A percentile compares a stretch with the other conserved stretches of the same genome.
Conservation (phyloP, 495 filamentous ascomycete species). For the Penicillium atrosanguineum region DNA sequence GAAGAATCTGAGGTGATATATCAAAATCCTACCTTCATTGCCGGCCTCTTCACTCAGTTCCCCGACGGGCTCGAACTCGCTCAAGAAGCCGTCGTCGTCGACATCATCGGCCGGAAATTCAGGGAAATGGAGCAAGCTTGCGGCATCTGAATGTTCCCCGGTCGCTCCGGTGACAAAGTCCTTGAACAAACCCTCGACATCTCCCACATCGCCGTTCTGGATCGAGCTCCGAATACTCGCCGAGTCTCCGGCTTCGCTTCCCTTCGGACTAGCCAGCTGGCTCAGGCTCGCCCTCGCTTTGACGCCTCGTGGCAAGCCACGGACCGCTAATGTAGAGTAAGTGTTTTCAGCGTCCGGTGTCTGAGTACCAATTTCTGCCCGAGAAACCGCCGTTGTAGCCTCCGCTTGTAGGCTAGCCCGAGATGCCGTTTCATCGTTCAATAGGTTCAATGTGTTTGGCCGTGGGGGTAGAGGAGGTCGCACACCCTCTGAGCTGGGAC, state of each 20-base stretch:
- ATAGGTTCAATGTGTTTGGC: conserved; percentile 46
- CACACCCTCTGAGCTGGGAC: conserved; percentile 35
- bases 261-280: conserved; percentile 45
- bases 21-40: conserved; percentile 59
- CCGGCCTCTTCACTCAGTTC: conserved; percentile 57
- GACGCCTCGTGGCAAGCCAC: conserved; percentile 33
- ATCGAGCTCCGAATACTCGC: conserved; percentile 81
- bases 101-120: conserved; percentile 54
- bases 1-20: neutral
- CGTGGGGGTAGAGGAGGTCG: conserved; percentile 70
- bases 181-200: conserved; percentile 81
- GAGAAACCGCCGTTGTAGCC: conserved; percentile 79
- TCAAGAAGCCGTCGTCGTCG: conserved; percentile 59
- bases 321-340: conserved; percentile 47
- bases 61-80: conserved; percentile 77
- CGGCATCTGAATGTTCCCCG: conserved; percentile 20
- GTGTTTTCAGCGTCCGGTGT: conserved; percentile 67
- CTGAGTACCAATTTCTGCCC: conserved; percentile 71
- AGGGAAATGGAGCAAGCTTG: conserved; percentile 42
- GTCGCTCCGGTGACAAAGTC: conserved; percentile 50
- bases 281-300: conserved; percentile 44
- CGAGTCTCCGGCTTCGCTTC: conserved; percentile 70
- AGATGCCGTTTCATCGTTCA: conserved; percentile 38
- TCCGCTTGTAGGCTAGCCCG: conserved; percentile 60
- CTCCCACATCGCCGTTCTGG: conserved; percentile 68